Evolutionary conservation across 192 early-diverging fungal genomes (phyloP), one percentile per base, ranked within the genome.

Genomic region (Podila clonocystis): DNA sequence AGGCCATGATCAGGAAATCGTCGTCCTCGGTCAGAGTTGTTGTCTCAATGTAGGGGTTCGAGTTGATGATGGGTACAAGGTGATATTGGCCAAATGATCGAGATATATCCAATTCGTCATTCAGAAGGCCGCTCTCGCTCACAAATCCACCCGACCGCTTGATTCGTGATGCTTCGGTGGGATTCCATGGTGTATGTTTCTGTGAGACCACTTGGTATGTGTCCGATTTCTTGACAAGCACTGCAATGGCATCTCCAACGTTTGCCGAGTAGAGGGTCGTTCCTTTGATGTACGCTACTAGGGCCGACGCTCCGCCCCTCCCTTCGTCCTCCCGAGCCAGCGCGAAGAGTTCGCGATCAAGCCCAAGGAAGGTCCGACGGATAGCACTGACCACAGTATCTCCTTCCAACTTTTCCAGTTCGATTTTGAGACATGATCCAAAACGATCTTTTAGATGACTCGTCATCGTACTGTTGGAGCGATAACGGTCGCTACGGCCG

Each of bases 41-140:
- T 8, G 86, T 85, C 52, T 88, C 87, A 62, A 96, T 93, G 36
- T 82, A 94, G 12, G 96, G 95, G 58, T 95, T 93, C 12, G 94
- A 91, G 72, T 95, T 97, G 59, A 97, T 91, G 28, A 90, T 84
- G 8, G 94, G 94, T 9, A 94, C 85, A 52, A 95, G 74, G 67
- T 93, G 89, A 65, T 94, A 97, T 83, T 96, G 95, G 0, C 96
- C 96, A 85, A 97, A 96, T 3, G 89, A 91, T 26, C 94, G 85
- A 4, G 94, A 94, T 5, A 96, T 88, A 22, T 92, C 87, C 17
- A 91, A 68, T 77, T 94, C 91, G 34, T 88, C 92, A 62, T 95
- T 94, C 13, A 97, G 86, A 24, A 91, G 84, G 28, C 93, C 91
- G 50, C 85, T 82, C 69, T 88, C 89, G 11, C 93, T 92, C 50